Evolutionary conservation across 306 rosid genomes (phyloP).

Genomic region (Cyclanthera cordifolia): DNA sequence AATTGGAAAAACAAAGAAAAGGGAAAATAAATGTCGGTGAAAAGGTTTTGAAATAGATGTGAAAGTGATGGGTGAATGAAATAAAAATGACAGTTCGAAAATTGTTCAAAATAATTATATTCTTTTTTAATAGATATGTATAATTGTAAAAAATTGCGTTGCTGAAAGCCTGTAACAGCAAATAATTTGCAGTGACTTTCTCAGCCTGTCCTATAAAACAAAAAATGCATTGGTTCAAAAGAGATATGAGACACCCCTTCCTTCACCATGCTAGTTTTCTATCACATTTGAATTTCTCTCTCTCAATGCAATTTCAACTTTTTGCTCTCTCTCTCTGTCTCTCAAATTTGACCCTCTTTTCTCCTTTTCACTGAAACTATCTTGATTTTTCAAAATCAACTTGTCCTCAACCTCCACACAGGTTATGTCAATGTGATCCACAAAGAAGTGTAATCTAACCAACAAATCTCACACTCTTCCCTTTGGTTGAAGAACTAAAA

Average conservation of each 20-base stretch:
- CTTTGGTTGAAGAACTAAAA: neutral
- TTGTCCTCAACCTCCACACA: neutral
- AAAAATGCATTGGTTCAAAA: slow-evolving; percentile 6
- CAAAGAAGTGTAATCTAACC: neutral
- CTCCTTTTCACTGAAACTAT: neutral
- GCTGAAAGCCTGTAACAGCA: neutral
- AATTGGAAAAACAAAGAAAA: slow-evolving; percentile 8
- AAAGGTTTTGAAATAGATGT: neutral
- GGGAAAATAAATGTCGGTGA: neutral
- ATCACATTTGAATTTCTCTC: neutral
- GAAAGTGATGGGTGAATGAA: neutral
- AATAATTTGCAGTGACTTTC: neutral
- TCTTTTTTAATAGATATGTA: too few species aligned
- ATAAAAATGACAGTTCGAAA: neutral
- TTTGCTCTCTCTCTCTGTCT: neutral
- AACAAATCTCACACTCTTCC: neutral
- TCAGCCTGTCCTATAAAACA: neutral
- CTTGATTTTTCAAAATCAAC: neutral
- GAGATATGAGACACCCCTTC: neutral
- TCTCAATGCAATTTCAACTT: neutral
- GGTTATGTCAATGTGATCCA: neutral
- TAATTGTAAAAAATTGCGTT: neutral
- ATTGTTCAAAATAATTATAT: neutral
- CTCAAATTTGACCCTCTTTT: neutral
- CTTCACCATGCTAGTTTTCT: neutral